Conservation (phyloP, 345 rosid species). For the Arabidopsis suecica region DNA sequence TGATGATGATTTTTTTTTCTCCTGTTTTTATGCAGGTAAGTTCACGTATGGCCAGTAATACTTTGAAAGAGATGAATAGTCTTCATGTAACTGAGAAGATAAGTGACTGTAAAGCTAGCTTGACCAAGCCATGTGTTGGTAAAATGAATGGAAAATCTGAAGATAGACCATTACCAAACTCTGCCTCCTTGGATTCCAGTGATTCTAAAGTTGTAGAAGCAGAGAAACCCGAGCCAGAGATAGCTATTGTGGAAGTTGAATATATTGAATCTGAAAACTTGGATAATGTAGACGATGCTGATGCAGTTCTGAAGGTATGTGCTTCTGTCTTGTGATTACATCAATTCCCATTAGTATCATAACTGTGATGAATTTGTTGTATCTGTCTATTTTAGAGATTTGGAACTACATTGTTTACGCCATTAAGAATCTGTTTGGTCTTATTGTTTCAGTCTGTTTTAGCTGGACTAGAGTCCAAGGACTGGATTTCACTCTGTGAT, state of each 20-base stretch:
- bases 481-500: conserved; percentile 83
- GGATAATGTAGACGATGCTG: conserved; percentile 76
- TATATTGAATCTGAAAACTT: conserved; percentile 80
- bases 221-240: conserved; percentile 53
- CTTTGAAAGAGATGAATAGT: conserved; percentile 70
- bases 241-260: conserved; percentile 68
- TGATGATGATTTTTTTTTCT: neutral
- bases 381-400: neutral
- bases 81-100: conserved; percentile 63
- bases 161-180: conserved; percentile 49
- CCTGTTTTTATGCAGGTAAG: conserved; percentile 9
- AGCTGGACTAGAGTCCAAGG: conserved; percentile 82
- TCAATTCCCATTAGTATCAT: neutral
- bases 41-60: conserved; percentile 65
- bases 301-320: conserved; percentile 63
- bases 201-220: conserved; percentile 53
- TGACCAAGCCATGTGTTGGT: conserved; percentile 58
- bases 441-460: conserved; percentile 57
- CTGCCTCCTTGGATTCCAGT: conserved; percentile 45
- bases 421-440: conserved; percentile 25
- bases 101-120: conserved; percentile 60
- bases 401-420: conserved; percentile 20
- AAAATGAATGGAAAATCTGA: conserved; percentile 61
- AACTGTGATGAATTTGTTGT: neutral
- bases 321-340: conserved; percentile 5